phyloP scores from a whole-genome alignment of 2,329 filamentous ascomycete species.

The Hymenotorrendiella dingleyae region DNA sequence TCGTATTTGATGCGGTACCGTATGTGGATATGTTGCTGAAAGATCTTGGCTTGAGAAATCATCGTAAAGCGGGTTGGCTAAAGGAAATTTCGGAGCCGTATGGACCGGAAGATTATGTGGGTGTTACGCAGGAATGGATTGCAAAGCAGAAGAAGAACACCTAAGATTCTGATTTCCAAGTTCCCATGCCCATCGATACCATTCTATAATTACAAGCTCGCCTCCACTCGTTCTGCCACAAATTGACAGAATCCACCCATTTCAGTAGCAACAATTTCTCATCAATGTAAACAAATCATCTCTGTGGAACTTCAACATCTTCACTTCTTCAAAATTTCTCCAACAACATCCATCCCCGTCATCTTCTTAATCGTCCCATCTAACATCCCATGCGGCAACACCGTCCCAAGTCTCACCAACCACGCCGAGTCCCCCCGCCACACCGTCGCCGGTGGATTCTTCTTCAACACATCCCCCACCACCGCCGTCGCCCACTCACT shows the following conservation, averaged over 20 bases:
- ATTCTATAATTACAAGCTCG: too few relatives aligned
- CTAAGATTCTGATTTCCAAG: too few relatives aligned
- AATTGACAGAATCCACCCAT: too few relatives aligned
- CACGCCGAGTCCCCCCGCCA: conserved; percentile 12
- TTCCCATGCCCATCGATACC: too few relatives aligned
- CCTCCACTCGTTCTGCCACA: too few relatives aligned
- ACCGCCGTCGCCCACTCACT: conserved; percentile 14
- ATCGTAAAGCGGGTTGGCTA: conserved; percentile 45
- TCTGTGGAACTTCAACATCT: too few relatives aligned
- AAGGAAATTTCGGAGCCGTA: conserved; percentile 40
- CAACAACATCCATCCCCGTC: conserved; percentile 6
- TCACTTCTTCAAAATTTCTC: too few relatives aligned
- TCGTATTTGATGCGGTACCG: conserved; percentile 70
- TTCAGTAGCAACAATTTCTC: too few relatives aligned
- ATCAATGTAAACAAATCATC: too few relatives aligned
- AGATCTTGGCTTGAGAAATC: conserved; percentile 56
- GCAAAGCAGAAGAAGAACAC: not conserved
- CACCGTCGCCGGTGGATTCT: conserved; percentile 8
- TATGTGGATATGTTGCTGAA: conserved; percentile 64
- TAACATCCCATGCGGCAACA: conserved; percentile 13
- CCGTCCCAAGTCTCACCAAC: conserved; percentile 6
- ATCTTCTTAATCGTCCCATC: conserved; percentile 7
- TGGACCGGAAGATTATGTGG: conserved; percentile 39
- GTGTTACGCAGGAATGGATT: conserved; percentile 38
- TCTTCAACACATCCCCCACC: conserved; percentile 10